A percentile compares a stretch with the other conserved stretches of the same genome.
phyloP scores from a whole-genome alignment of 2,329 filamentous ascomycete species.

The Stachybotrys chartarum region DNA sequence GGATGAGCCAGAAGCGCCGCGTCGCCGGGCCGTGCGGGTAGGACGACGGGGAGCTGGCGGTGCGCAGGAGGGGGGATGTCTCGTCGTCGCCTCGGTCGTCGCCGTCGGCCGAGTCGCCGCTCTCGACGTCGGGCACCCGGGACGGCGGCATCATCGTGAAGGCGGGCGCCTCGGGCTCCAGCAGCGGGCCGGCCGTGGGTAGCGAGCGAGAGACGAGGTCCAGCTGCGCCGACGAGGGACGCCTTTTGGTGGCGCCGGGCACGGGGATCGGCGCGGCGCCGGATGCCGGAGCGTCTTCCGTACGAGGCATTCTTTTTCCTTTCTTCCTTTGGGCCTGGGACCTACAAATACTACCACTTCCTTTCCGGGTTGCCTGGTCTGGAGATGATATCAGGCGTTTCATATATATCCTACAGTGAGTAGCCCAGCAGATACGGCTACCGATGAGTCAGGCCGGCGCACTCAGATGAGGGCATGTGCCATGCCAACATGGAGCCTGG shows the following conservation, averaged over 20 bases:
- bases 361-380: too few relatives aligned
- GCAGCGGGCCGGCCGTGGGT: conserved; percentile 26
- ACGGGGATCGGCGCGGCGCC: conserved; percentile 8
- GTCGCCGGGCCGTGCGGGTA: conserved; percentile 40
- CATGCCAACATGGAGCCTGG: not conserved
- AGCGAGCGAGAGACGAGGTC: conserved; percentile 29
- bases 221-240: conserved; percentile 6
- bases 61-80: conserved; percentile 16
- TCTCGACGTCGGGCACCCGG: not conserved
- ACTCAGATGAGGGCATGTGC: not conserved
- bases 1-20: conserved; percentile 55
- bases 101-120: not conserved
- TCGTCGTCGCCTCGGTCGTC: conserved; percentile 11
- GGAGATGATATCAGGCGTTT: too few relatives aligned
- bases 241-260: not conserved
- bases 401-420: too few relatives aligned
- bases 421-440: too few relatives aligned
- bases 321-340: too few relatives aligned
- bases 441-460: not conserved
- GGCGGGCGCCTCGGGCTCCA: conserved; percentile 34
- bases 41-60: conserved; percentile 8
- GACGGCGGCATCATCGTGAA: conserved; percentile 26
- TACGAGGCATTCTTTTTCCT: not conserved
- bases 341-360: too few relatives aligned
- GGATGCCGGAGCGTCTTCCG: not conserved